Conservation (phyloP, 2,329 filamentous ascomycete genomes). For the Cylindrodendrum hubeiense region DNA sequence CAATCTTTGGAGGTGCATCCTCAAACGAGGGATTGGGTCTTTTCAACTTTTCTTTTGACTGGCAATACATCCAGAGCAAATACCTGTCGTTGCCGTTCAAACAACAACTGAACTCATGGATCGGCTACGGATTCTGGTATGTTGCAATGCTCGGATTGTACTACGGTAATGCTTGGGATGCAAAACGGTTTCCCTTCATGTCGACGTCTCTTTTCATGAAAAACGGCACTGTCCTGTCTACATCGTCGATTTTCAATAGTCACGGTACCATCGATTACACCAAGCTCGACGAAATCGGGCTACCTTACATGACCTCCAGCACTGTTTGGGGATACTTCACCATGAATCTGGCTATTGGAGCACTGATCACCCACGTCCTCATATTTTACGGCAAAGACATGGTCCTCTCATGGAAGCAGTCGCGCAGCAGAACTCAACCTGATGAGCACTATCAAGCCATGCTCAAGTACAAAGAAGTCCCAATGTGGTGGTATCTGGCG, state of each 20-base stretch:
- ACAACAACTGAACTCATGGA: conserved; percentile 52
- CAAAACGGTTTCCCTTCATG: conserved; percentile 33
- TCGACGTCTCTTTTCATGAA: conserved; percentile 28
- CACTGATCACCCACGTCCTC: too few relatives aligned
- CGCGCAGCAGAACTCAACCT: too few relatives aligned
- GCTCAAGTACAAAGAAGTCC: conserved; percentile 29
- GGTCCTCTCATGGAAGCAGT: too few relatives aligned
- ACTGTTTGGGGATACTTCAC: too few relatives aligned
- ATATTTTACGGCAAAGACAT: too few relatives aligned
- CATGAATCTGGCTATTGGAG: too few relatives aligned
- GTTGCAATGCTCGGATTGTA: conserved; percentile 49
- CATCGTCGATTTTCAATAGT: too few relatives aligned
- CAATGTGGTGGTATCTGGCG: conserved; percentile 27
- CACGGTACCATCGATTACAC: too few relatives aligned
- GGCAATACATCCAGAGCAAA: conserved; percentile 42
- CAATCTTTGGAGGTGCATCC: conserved; percentile 29
- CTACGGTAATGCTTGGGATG: conserved; percentile 32
- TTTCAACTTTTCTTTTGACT: conserved; percentile 27
- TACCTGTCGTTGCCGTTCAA: conserved; percentile 54
- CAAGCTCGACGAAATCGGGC: conserved; percentile 17
- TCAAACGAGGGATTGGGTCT: conserved; percentile 36
- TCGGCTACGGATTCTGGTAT: conserved; percentile 54
- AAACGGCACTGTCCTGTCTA: too few relatives aligned
- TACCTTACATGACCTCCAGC: too few relatives aligned
- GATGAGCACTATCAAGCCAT: conserved; percentile 35